Conservation (phyloP, 2,329 filamentous ascomycete genomes). For the Talaromyces verruculosus region DNA sequence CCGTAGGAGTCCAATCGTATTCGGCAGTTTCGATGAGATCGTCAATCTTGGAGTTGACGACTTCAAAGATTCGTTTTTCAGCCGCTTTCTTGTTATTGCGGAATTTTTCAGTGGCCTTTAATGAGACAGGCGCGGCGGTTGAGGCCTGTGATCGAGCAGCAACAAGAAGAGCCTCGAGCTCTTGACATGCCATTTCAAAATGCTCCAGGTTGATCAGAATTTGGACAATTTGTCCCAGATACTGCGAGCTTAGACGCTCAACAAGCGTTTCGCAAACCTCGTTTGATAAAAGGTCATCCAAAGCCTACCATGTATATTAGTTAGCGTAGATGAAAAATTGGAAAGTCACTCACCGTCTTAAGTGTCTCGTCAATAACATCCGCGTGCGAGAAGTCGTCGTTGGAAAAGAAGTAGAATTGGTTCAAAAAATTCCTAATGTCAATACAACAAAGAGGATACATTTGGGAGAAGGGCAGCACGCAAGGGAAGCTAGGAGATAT, state of each 20-base stretch:
- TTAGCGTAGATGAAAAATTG: conserved; percentile 9
- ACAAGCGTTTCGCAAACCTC: conserved; percentile 91
- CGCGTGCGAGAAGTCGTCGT: conserved; percentile 91
- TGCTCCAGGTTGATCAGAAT: conserved; percentile 97
- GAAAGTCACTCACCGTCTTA: conserved; percentile 60
- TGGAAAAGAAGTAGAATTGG: conserved; percentile 96
- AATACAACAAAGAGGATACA: conserved; percentile 98
- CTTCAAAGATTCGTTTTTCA: conserved; percentile 95
- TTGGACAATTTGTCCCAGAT: conserved; percentile 95
- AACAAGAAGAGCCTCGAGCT: conserved; percentile 83
- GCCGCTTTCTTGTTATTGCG: conserved; percentile 89
- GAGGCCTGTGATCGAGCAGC: conserved; percentile 79
- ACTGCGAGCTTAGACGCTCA: conserved; percentile 84
- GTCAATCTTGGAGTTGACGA: conserved; percentile 98
- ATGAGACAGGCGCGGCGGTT: conserved; percentile 71
- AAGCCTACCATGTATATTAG: conserved; percentile 56
- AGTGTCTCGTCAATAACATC: conserved; percentile 88
- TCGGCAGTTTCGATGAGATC: conserved; percentile 96
- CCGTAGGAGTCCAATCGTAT: conserved; percentile 78
- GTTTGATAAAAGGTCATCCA: conserved; percentile 91
- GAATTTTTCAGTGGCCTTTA: conserved; percentile 84
- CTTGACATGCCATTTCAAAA: conserved; percentile 88
- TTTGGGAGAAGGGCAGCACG: conserved; percentile 95
- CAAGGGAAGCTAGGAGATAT: conserved; percentile 71
- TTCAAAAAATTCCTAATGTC: conserved; percentile 97